A percentile compares a stretch with the other conserved stretches of the same genome.
Evolutionary conservation across 129 eudicot genomes (phyloP).

Genomic region (Lonicera japonica): DNA sequence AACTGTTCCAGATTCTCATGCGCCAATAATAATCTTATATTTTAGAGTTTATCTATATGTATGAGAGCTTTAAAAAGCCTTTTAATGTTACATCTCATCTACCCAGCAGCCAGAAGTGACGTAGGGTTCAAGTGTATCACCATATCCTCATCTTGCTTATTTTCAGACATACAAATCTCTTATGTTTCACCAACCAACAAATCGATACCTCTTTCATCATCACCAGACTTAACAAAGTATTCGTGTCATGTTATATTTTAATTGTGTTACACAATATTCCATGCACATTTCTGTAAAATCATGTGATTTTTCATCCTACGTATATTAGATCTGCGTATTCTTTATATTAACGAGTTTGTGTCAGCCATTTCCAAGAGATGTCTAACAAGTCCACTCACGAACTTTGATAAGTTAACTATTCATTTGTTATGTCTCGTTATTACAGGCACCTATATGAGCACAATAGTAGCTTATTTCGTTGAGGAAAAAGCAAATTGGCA

Average conservation of each 20-base stretch:
- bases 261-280: not conserved
- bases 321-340: too few relatives aligned
- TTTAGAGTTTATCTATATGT: not conserved
- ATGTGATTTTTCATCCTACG: too few relatives aligned
- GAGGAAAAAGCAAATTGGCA: too few relatives aligned
- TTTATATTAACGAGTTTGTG: too few relatives aligned
- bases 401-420: too few relatives aligned
- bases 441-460: too few relatives aligned
- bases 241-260: conserved; percentile 10
- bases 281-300: too few relatives aligned
- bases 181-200: conserved; percentile 24
- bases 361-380: too few relatives aligned
- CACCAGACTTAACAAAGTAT: not conserved
- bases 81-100: conserved; percentile 26
- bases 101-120: conserved; percentile 20
- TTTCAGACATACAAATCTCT: conserved; percentile 14
- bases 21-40: conserved; percentile 25
- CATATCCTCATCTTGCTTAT: not conserved
- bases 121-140: not conserved
- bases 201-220: not conserved
- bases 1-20: conserved; percentile 1
- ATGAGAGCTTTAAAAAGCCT: too few relatives aligned
- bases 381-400: too few relatives aligned
- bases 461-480: too few relatives aligned
- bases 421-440: too few relatives aligned